Conservation (phyloP, 2,329 filamentous ascomycete species). For the Escovopsis sp. region DNA sequence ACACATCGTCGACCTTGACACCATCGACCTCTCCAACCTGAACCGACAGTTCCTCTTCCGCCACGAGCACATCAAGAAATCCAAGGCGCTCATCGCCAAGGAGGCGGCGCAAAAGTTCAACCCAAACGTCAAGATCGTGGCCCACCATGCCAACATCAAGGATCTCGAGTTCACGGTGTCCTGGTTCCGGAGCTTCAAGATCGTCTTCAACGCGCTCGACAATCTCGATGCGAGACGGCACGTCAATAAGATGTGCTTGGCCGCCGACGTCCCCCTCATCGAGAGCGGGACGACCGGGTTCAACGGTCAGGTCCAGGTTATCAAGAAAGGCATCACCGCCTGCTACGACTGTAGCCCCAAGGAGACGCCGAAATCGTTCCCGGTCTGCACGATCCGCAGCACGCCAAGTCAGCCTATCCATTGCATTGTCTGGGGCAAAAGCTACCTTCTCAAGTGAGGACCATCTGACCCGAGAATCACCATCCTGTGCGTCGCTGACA, state of each 20-base stretch:
- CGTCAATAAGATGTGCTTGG: conserved; percentile 95
- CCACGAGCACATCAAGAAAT: conserved; percentile 94
- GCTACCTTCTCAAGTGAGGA: conserved; percentile 67
- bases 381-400: conserved; percentile 92
- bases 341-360: conserved; percentile 95
- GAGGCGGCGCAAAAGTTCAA: conserved; percentile 87
- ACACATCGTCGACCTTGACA: conserved; percentile 92
- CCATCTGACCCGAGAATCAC: conserved; percentile 1
- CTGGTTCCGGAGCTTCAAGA: conserved; percentile 70
- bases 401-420: conserved; percentile 95
- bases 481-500: background rate
- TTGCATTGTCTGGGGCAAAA: conserved; percentile 98
- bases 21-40: conserved; percentile 92
- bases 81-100: conserved; percentile 87
- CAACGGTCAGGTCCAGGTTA: conserved; percentile 94
- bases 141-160: conserved; percentile 92
- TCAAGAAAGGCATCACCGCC: conserved; percentile 80
- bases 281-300: conserved; percentile 97
- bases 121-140: conserved; percentile 69
- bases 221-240: conserved; percentile 88
- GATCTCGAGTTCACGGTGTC: conserved; percentile 70
- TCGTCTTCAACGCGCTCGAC: conserved; percentile 95
- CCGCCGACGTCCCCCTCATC: conserved; percentile 76
- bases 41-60: conserved; percentile 96
- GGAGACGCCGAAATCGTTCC: conserved; percentile 80